Conservation (phyloP, 768 basidiomycete genomes). For the Infundibulicybe gibba region DNA sequence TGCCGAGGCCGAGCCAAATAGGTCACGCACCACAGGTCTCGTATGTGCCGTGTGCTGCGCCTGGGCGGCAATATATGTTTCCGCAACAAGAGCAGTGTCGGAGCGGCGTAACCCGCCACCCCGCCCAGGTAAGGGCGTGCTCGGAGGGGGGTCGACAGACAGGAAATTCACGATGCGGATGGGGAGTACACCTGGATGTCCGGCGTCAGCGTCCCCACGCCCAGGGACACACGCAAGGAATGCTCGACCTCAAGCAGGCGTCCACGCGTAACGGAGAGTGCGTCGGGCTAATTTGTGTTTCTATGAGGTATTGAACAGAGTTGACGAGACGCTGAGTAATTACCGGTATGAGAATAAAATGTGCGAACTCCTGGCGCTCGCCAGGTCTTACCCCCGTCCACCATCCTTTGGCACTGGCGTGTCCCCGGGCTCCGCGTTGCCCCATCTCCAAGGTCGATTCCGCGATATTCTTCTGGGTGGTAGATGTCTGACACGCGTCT, state of each 20-base stretch:
- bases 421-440: conserved; percentile 57
- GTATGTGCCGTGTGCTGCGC: no score
- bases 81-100: neutral
- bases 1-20: neutral
- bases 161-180: conserved; percentile 79
- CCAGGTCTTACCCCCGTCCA: conserved; percentile 78
- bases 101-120: neutral
- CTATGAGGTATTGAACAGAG: conserved; percentile 3
- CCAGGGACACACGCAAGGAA: conserved; percentile 59
- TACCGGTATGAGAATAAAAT: conserved; percentile 74
- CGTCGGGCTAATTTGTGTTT: conserved; percentile 51
- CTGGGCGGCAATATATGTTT: neutral
- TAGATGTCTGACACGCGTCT: conserved; percentile 62
- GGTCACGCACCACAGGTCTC: no score
- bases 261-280: conserved; percentile 63
- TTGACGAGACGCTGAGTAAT: conserved; percentile 21
- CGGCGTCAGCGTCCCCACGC: conserved; percentile 50
- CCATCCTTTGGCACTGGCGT: conserved; percentile 84
- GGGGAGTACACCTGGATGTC: conserved; percentile 73
- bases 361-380: conserved; percentile 58
- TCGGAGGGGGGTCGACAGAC: conserved; percentile 79
- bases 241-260: conserved; percentile 78
- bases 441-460: conserved; percentile 65
- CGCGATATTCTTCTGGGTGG: conserved; percentile 59
- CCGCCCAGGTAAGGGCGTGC: conserved; percentile 17